Conservation (phyloP, 2,329 filamentous ascomycete species). For the Fusarium nurragi region DNA sequence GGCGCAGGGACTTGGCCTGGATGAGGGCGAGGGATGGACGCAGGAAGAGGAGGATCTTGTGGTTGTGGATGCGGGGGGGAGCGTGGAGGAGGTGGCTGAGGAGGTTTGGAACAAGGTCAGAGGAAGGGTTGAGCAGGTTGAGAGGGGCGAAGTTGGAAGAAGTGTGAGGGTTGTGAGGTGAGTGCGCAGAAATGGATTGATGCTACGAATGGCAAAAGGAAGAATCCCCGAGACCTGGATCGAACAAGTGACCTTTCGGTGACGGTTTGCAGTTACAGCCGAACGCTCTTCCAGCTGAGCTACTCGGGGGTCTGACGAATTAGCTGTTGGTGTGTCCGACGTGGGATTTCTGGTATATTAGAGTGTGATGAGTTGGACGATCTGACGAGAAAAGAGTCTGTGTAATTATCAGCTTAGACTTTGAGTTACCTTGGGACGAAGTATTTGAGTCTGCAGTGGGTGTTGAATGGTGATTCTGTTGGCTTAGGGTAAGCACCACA, state of each 20-base stretch:
- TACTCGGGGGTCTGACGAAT: neutral
- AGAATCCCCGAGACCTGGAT: neutral
- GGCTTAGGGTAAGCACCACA: too few relatives aligned
- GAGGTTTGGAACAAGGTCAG: slow-evolving; percentile 64
- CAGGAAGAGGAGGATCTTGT: slow-evolving; percentile 64
- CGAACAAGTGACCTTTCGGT: slow-evolving; percentile 4
- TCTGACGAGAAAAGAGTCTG: neutral
- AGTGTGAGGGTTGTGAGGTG: slow-evolving; percentile 52
- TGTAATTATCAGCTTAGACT: too few relatives aligned
- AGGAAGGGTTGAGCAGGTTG: slow-evolving; percentile 59
- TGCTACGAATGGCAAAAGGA: neutral
- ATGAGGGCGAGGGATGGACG: slow-evolving; percentile 48
- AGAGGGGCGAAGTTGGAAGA: slow-evolving; percentile 59
- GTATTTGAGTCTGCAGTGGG: too few relatives aligned
- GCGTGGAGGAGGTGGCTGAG: slow-evolving; percentile 65
- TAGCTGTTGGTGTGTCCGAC: neutral
- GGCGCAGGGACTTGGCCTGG: slow-evolving; percentile 38
- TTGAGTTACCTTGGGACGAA: too few relatives aligned
- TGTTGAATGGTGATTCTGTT: too few relatives aligned
- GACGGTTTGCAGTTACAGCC: neutral
- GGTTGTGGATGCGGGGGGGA: slow-evolving; percentile 63
- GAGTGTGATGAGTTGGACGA: neutral
- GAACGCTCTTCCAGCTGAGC: slow-evolving; percentile 3
- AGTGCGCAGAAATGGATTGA: neutral
- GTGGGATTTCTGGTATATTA: neutral